Conservation (phyloP, 345 rosid species). For the Pistacia vera region DNA sequence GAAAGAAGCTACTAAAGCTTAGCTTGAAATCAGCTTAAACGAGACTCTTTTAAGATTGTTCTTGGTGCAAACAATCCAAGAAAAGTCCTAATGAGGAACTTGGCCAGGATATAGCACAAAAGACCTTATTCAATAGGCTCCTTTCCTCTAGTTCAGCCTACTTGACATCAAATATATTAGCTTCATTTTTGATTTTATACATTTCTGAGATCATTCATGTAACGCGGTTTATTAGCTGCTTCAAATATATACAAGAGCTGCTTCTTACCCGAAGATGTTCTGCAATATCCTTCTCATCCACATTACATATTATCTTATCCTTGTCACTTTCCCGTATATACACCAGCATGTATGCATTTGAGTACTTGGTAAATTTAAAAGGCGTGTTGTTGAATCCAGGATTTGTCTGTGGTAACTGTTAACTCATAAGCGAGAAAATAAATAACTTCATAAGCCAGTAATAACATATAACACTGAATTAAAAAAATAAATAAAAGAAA, state of each 20-base stretch:
- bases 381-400: constrained; percentile 95
- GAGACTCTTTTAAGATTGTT: constrained; percentile 9
- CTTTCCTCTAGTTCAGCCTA: constrained; percentile 14
- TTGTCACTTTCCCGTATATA: constrained; percentile 96
- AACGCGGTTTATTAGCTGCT: constrained; percentile 10
- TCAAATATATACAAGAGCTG: constrained; percentile 18
- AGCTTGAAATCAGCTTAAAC: constrained; percentile 8
- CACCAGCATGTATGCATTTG: constrained; percentile 99
- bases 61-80: constrained; percentile 14
- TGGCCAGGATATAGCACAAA: constrained; percentile 11
- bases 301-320: constrained; percentile 94
- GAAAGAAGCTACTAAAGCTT: constrained; percentile 2
- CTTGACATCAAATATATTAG: constrained; percentile 6
- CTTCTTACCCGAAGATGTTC: constrained; percentile 86
- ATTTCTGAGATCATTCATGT: constrained; percentile 2
- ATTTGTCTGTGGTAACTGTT: constrained; percentile 86
- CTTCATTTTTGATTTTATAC: neutral
- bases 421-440: constrained; percentile 26
- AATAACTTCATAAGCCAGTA: constrained; percentile 22
- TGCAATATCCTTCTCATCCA: constrained; percentile 97
- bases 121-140: neutral
- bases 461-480: constrained; percentile 1
- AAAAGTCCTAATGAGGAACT: constrained; percentile 1
- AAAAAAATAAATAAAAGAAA: neutral
- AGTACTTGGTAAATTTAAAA: constrained; percentile 87